Evolutionary conservation across 345 rosid species (phyloP).

Genomic region (Syzygium jambos): DNA sequence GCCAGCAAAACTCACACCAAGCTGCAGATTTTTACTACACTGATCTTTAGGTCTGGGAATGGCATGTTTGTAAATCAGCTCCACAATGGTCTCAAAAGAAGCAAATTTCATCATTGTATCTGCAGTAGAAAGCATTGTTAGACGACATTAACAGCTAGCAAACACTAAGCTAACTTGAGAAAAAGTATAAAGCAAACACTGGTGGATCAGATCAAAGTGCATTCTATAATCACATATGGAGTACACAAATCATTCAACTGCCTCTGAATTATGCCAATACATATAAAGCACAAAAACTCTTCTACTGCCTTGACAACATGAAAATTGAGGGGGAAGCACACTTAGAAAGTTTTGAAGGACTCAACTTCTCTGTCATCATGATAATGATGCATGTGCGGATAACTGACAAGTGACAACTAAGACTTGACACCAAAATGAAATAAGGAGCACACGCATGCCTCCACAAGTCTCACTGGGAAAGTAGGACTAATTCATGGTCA

Average conservation of each 20-base stretch:
- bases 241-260: not conserved
- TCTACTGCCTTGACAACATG: not conserved
- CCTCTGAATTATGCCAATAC: not conserved
- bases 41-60: slow-evolving; percentile 78
- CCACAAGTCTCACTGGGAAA: not conserved
- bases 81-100: slow-evolving; percentile 89
- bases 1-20: slow-evolving; percentile 90
- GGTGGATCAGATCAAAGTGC: not conserved
- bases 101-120: slow-evolving; percentile 99
- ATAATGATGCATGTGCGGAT: not conserved
- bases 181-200: not conserved
- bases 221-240: not conserved
- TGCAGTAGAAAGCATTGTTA: slow-evolving; percentile 9
- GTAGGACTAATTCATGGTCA: not conserved
- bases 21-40: slow-evolving; percentile 84
- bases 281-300: not conserved
- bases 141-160: not conserved
- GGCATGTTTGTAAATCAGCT: slow-evolving; percentile 75
- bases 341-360: not conserved
- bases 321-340: not conserved
- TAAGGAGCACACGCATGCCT: not conserved
- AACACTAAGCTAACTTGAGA: not conserved
- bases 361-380: not conserved
- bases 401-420: not conserved
- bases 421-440: not conserved